Percentiles rank a stretch among this genome's conserved stretches.
Evolutionary conservation across 2,329 filamentous ascomycete genomes (phyloP).

Genomic region (Camptophora hylomeconis): DNA sequence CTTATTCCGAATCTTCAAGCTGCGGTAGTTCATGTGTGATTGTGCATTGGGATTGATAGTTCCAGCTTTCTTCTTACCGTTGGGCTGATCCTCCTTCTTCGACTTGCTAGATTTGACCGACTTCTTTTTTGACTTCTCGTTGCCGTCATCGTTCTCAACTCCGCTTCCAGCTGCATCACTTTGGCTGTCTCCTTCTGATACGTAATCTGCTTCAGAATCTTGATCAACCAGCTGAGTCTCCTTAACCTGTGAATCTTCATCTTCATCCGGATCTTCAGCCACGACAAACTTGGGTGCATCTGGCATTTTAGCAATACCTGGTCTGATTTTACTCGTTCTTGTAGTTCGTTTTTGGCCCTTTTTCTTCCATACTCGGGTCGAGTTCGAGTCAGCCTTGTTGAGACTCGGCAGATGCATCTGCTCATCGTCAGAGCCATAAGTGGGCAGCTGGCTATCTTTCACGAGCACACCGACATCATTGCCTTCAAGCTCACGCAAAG

Average conservation of each 20-base stretch:
- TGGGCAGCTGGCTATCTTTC: constrained; percentile 24
- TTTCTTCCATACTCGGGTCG: constrained; percentile 27
- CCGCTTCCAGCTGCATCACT: neutral
- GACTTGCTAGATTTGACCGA: constrained; percentile 1
- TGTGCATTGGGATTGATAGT: constrained; percentile 30
- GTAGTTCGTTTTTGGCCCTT: constrained; percentile 38
- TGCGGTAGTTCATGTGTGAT: constrained; percentile 34
- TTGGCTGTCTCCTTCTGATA: neutral
- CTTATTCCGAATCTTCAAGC: constrained; percentile 32
- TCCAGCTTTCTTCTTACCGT: constrained; percentile 8
- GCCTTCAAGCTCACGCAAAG: constrained; percentile 31
- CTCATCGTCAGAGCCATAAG: constrained; percentile 7
- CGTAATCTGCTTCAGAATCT: constrained; percentile 5
- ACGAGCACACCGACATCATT: constrained; percentile 21
- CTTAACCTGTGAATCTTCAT: constrained; percentile 12
- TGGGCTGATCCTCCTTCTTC: constrained; percentile 1
- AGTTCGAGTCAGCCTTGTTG: too few species aligned
- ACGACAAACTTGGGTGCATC: constrained; percentile 19
- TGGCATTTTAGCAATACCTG: constrained; percentile 18
- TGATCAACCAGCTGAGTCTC: constrained; percentile 10
- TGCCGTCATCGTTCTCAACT: constrained; percentile 5
- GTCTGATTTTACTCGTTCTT: constrained; percentile 30
- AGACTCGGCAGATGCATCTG: constrained; percentile 8
- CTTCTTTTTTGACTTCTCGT: constrained; percentile 1
- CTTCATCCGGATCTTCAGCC: constrained; percentile 12